Evolutionary conservation across 2,329 filamentous ascomycete species (phyloP), one percentile per base, ranked within the genome.

Genomic region (Didymella pinodella): DNA sequence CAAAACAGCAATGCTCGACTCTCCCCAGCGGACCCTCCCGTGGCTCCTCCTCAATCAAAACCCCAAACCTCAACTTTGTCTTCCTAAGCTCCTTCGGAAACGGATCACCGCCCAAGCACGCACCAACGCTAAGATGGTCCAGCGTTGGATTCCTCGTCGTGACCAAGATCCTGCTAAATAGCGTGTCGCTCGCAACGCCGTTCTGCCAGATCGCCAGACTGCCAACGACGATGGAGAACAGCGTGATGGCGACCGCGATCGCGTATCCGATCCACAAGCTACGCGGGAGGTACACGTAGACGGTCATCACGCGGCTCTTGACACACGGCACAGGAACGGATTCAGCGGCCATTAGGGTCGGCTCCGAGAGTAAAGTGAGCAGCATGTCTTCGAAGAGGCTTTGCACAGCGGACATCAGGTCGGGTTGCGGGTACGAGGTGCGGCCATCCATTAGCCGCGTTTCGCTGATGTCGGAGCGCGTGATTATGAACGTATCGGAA

Each of bases 1-100:
- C 77, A 66, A 79, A 79, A 28, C 71, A 71, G 38, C 74, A 75
- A 67, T 79, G 76, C 57, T 78, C 77, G 4, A 78, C 70, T 26
- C 54, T 66, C 0, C 72, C 74, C 22, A 71, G 46, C 40, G 66
- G 69, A 0, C 74, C 75, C 41, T 76, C 71, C 4, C 68, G 64
- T 3, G 65, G 67, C 25, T 74, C 69, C 10, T 77, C 74, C 38
- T 79, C 74, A 0, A 77, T 54, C 45, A 80, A 59, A 2, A 79
- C 76, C 0, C 77, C 78, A 54, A 79, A 79, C 28, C 74, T 64
- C 34, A 79, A 53, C 50, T 78, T 77, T 16, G 74, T 77, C 57
- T 71, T 55, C 20, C 66, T 71, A 11, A 79, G 57, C 41, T 78
- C 77, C 55, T 72, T 73, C 0, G 77, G 77, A 36, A 79, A 78